Conservation (phyloP, 176 grass and related monocot genomes). For the Carex cristatella region DNA sequence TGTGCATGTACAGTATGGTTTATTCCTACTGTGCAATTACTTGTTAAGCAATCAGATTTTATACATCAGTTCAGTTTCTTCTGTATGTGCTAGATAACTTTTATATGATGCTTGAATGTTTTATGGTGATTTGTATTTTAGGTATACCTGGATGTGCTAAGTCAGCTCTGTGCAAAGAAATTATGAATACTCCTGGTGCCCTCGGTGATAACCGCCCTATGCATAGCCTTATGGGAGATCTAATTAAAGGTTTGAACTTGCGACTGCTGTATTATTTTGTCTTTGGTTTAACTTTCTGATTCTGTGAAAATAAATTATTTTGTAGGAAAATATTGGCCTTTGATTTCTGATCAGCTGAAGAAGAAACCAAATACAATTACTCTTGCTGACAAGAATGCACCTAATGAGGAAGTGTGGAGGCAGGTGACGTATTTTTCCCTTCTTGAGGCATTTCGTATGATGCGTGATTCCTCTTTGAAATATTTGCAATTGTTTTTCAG, state of each 20-base stretch:
- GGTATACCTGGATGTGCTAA: constrained; percentile 99
- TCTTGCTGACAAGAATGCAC: constrained; percentile 98
- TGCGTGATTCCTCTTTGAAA: neutral
- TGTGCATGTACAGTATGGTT: neutral
- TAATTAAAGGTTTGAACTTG: constrained; percentile 73
- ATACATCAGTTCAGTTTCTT: neutral
- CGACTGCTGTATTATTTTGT: neutral
- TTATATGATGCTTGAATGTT: neutral
- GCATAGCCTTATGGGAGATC: constrained; percentile 93
- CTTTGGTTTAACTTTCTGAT: constrained; percentile 17
- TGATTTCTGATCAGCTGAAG: constrained; percentile 72
- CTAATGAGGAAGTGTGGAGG: constrained; percentile 97
- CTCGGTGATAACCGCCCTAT: constrained; percentile 87
- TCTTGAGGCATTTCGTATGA: neutral
- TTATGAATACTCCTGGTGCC: constrained; percentile 56
- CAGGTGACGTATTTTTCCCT: constrained; percentile 43
- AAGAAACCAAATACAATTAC: constrained; percentile 91
- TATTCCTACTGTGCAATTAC: neutral
- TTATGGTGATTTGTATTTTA: constrained; percentile 24
- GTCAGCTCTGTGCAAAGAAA: constrained; percentile 89
- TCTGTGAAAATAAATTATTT: neutral
- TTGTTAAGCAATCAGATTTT: constrained; percentile 9
- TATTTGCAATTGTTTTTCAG: constrained; percentile 35
- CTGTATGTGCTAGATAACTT: neutral
- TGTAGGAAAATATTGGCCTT: constrained; percentile 91